A percentile compares a stretch with the other conserved stretches of the same genome.
Conservation (phyloP, 1,284 basidiomycete species). For the Ganoderma lucidum region DNA sequence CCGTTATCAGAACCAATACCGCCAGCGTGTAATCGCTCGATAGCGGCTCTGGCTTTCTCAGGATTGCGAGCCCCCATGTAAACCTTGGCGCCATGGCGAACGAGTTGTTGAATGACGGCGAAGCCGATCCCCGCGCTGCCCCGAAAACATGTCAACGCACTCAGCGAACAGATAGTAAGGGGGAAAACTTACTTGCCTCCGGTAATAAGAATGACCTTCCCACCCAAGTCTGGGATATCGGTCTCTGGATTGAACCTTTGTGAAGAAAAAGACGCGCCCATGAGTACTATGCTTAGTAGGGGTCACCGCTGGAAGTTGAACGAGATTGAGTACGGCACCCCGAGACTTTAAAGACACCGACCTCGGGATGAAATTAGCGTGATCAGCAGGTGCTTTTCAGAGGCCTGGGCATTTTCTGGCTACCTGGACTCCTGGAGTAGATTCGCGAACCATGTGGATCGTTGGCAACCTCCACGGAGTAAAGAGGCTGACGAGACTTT, state of each 20-base stretch:
- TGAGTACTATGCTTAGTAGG: background rate
- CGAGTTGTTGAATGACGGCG: background rate
- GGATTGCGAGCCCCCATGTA: background rate
- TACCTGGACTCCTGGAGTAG: background rate
- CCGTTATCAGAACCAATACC: conserved; percentile 35
- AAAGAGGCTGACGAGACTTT: background rate
- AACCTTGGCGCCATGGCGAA: background rate
- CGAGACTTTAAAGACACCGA: background rate
- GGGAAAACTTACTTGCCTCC: background rate
- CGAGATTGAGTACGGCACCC: background rate
- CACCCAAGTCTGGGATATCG: background rate
- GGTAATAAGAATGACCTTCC: background rate
- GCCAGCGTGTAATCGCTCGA: background rate
- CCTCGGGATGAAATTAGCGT: background rate
- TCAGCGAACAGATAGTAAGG: background rate
- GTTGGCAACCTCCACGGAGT: background rate
- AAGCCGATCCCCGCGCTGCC: background rate
- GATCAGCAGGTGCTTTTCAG: background rate
- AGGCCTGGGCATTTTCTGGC: conserved; percentile 1
- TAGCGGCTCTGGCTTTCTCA: background rate
- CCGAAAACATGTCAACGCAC: background rate
- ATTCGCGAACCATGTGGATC: background rate
- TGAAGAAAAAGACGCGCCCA: background rate
- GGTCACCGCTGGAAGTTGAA: background rate
- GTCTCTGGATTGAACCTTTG: background rate